Base-by-base conservation (phyloP, 306 rosid species). In the Dalbergia oliveri region DNA sequence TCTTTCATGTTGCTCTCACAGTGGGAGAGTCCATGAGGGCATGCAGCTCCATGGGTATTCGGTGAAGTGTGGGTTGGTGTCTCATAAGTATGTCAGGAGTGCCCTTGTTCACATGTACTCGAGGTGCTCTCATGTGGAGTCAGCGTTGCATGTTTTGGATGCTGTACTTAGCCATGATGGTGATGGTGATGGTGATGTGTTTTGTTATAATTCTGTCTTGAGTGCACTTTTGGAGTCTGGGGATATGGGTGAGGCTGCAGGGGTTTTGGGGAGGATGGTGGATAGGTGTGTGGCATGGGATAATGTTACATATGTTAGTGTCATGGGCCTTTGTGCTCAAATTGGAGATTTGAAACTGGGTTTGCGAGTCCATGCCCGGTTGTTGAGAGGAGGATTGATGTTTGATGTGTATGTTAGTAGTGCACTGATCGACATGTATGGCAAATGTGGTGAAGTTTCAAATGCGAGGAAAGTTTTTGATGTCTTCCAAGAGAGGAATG, bases 61-160 rank as follows among this genome's bases (percentile, higher is more conserved):
- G 53, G 37, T 91, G 41, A 91, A 87, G 82, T 77, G 87, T 73
- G 91, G 96, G 7, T 80, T 87, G 76, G 65, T 72, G 26, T 83
- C 60, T 81, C 78, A 89, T 77, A 82, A 60, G 15, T 84, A 64
- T 79, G 90, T 89, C 84, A 89, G 84, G 88, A 91, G 84, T 81
- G 85, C 87, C 13, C 93, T 91, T 63, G 83, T 87, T 77, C 90
- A 89, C 72, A 82, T 89, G 93, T 91, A 91, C 23, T 86, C 89
- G 0, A 87, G 85, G 81, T 73, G 86, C 77, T 84, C 56, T 47
- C 86, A 71, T 59, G 69, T 86, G 43, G 81, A 69, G 21, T 84
- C 59, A 12, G 95, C 93, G 4, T 73, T 86, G 83, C 13, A 60
- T 79, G 88, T 89, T 82, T 79, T 89, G 73, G 79, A 82, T 65